Percentiles rank a stretch among this genome's conserved stretches.
phyloP scores from a whole-genome alignment of 108 stramenopile species.

The Cyclotella baltica region DNA sequence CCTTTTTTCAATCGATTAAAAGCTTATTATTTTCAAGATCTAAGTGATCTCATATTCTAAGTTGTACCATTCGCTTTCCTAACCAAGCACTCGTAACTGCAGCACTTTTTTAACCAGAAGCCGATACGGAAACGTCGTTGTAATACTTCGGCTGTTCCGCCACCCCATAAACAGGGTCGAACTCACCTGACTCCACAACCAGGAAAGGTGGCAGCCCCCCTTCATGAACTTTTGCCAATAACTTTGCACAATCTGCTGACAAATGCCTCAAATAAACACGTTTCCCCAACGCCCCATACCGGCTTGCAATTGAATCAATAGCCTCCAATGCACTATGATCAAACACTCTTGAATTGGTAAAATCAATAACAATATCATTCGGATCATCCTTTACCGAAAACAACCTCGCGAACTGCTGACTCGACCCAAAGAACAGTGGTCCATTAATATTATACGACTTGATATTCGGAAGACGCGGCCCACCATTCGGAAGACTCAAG shows the following conservation, averaged over 20 bases:
- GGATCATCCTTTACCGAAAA: conserved; percentile 73
- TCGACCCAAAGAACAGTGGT: conserved; percentile 88
- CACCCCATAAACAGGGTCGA: conserved; percentile 66
- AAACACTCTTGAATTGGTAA: conserved; percentile 63
- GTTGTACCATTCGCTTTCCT: background rate
- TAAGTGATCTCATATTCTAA: too few species aligned
- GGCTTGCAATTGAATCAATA: conserved; percentile 65
- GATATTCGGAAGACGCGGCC: conserved; percentile 35
- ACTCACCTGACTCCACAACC: conserved; percentile 49
- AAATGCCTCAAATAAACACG: conserved; percentile 66
- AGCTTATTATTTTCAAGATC: too few species aligned
- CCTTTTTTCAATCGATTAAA: too few species aligned
- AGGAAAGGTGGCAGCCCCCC: conserved; percentile 59
- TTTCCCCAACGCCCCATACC: conserved; percentile 71
- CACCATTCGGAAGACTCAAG: conserved; percentile 34
- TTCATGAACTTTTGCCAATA: conserved; percentile 50
- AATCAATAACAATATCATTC: conserved; percentile 76
- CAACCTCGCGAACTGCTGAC: conserved; percentile 54
- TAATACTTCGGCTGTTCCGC: conserved; percentile 47
- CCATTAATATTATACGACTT: conserved; percentile 73
- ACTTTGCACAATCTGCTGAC: conserved; percentile 55
- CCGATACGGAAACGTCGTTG: conserved; percentile 25
- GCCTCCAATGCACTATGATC: conserved; percentile 84
- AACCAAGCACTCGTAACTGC: background rate
- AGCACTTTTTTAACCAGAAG: conserved; percentile 17